These are phyloP conservation scores for Solanum lignicaule DNA, from an alignment of 257 asterid species.

Conservation along the genomic window DNA sequence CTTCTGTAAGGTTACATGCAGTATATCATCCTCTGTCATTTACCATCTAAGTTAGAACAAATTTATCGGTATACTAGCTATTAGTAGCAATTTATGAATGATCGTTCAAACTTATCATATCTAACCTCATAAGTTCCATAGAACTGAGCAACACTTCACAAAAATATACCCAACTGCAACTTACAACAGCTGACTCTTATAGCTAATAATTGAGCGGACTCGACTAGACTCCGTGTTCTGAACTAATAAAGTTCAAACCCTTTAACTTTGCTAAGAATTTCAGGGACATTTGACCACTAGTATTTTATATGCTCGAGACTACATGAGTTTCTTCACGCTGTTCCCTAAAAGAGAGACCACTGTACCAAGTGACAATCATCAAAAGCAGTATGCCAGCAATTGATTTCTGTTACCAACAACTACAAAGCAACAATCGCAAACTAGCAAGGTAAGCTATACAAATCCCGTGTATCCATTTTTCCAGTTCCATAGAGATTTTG, in stretches of 20 bases:
- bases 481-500: not conserved
- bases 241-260: not conserved
- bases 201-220: not conserved
- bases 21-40: conserved; percentile 70
- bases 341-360: not conserved
- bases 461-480: not conserved
- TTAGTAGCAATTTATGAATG: not conserved
- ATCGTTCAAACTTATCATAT: not conserved
- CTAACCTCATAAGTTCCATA: not conserved
- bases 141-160: not conserved
- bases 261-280: not conserved
- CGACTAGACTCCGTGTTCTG: not conserved
- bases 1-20: conserved; percentile 92
- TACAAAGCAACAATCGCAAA: not conserved
- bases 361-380: not conserved
- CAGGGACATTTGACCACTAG: not conserved
- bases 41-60: not conserved
- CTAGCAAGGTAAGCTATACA: not conserved
- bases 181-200: not conserved
- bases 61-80: not conserved
- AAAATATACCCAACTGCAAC: not conserved
- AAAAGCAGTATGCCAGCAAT: not conserved
- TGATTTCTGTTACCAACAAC: not conserved
- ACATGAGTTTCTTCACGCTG: not conserved
- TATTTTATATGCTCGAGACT: not conserved